Conservation (phyloP, 2,329 filamentous ascomycete species). For the Aureobasidium sp. region DNA sequence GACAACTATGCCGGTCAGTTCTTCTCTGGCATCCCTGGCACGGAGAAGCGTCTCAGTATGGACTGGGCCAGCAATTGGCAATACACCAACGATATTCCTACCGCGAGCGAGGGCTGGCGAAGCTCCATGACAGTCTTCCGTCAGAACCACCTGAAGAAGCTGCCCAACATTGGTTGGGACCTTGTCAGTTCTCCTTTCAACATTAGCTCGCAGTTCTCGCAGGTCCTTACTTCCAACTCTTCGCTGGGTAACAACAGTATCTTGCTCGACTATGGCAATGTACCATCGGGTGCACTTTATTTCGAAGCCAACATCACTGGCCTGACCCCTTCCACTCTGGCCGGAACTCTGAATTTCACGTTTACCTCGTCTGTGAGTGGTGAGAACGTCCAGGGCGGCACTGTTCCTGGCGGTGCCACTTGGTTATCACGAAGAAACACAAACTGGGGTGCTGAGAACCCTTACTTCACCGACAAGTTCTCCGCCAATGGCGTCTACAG, state of each 20-base stretch:
- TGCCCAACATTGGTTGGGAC: constrained; percentile 44
- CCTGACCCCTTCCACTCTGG: constrained; percentile 26
- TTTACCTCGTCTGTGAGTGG: constrained; percentile 42
- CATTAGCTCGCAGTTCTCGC: constrained; percentile 39
- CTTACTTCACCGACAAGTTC: constrained; percentile 50
- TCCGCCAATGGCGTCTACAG: constrained; percentile 25
- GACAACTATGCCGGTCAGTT: constrained; percentile 52
- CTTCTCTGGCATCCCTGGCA: constrained; percentile 41
- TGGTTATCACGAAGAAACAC: constrained; percentile 45
- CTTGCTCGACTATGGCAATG: constrained; percentile 42
- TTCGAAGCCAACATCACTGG: constrained; percentile 47
- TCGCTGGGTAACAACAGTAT: constrained; percentile 43
- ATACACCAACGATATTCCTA: constrained; percentile 46
- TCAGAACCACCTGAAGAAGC: constrained; percentile 43
- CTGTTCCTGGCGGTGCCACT: constrained; percentile 41
- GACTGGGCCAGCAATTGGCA: constrained; percentile 55
- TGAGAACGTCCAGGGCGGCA: constrained; percentile 44
- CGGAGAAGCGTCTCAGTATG: constrained; percentile 39
- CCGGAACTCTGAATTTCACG: constrained; percentile 44
- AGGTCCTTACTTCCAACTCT: constrained; percentile 36
- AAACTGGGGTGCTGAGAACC: constrained; percentile 41
- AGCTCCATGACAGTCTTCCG: constrained; percentile 47
- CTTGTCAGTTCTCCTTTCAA: constrained; percentile 46
- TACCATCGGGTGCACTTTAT: constrained; percentile 45
- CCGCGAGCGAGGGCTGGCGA: constrained; percentile 47